phyloP scores from a whole-genome alignment of 2,329 filamentous ascomycete genomes.

The Colletotrichum cordylinicola region DNA sequence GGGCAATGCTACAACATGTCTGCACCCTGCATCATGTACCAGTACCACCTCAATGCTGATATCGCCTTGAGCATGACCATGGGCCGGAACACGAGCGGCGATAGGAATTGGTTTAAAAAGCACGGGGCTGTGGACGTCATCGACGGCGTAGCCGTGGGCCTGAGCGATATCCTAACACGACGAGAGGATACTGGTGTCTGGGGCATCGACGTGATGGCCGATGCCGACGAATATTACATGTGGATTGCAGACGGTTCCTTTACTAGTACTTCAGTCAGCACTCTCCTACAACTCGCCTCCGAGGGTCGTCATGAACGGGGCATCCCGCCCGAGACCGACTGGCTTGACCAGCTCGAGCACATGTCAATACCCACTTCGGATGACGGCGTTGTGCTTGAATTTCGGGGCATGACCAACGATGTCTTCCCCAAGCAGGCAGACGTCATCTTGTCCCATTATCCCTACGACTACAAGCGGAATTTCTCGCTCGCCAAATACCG shows the following conservation, averaged over 20 bases:
- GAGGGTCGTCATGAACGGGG: neutral
- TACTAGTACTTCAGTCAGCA: neutral
- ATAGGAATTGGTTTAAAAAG: constrained; percentile 22
- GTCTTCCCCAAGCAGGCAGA: constrained; percentile 74
- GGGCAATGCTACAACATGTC: constrained; percentile 69
- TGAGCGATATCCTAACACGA: constrained; percentile 15
- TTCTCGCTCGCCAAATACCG: constrained; percentile 30
- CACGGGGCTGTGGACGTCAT: neutral
- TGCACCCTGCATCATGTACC: constrained; percentile 70
- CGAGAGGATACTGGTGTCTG: constrained; percentile 18
- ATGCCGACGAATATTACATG: constrained; percentile 24
- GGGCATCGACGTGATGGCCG: constrained; percentile 25
- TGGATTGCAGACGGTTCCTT: constrained; percentile 1
- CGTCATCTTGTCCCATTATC: constrained; percentile 69
- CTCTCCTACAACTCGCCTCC: neutral
- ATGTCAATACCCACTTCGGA: constrained; percentile 21
- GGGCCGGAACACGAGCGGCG: constrained; percentile 28
- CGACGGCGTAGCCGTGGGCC: neutral
- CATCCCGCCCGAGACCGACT: neutral
- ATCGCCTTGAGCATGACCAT: constrained; percentile 56
- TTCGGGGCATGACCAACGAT: constrained; percentile 69
- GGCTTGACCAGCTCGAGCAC: constrained; percentile 11
- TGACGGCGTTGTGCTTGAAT: constrained; percentile 64
- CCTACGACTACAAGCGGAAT: constrained; percentile 63
- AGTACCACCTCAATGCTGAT: constrained; percentile 75